These are phyloP conservation scores for Stentor roeselii DNA, from an alignment of 73 alveolate genomes.

Conservation along the genomic window DNA sequence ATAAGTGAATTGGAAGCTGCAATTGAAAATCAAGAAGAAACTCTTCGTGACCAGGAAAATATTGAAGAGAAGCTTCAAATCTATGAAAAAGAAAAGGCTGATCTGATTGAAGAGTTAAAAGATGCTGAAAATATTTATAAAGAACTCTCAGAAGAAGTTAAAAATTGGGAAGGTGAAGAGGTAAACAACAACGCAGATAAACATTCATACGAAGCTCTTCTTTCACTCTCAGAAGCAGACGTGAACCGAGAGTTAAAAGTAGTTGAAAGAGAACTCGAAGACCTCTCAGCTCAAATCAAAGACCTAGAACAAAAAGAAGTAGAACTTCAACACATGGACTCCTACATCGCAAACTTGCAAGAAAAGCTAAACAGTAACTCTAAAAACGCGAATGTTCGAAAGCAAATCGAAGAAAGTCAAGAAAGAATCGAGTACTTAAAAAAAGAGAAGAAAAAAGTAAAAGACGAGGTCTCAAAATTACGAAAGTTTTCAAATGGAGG, in stretches of 20 bases:
- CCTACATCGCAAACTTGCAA: not conserved
- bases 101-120: not conserved
- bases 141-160: not conserved
- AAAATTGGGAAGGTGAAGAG: not conserved
- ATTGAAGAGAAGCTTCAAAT: not conserved
- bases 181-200: not conserved
- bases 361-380: not conserved
- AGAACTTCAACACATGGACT: not conserved
- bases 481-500: not conserved
- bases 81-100: not conserved
- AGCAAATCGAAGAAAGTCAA: not conserved
- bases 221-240: not conserved
- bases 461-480: not conserved
- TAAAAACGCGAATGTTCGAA: not conserved
- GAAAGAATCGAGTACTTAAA: not conserved
- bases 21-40: not conserved
- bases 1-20: not conserved
- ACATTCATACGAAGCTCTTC: not conserved
- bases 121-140: slow-evolving; percentile 1
- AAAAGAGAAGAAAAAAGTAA: not conserved
- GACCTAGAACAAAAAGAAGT: not conserved
- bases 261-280: slow-evolving; percentile 3
- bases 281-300: not conserved
- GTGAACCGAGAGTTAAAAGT: not conserved
- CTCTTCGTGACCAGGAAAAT: not conserved